Evolutionary conservation across 192 early-diverging fungal genomes (phyloP).

Genomic region (Powellomyces hirtus): DNA sequence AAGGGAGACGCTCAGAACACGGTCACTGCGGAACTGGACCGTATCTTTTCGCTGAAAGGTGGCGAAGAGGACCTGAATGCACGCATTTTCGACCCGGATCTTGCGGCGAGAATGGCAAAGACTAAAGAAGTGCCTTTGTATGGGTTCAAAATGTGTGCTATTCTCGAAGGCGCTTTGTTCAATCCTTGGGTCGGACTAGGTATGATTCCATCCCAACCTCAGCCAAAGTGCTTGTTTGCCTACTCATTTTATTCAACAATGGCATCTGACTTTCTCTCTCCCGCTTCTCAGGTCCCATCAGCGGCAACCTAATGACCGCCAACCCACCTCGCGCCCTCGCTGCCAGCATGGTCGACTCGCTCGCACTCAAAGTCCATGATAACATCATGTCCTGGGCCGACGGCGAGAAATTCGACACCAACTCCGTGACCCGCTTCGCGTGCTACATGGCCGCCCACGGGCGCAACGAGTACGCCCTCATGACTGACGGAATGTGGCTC

Average conservation of each 20-base stretch:
- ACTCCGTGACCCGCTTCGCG: conserved; percentile 16
- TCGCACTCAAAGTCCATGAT: conserved; percentile 25
- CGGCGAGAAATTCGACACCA: conserved; percentile 10
- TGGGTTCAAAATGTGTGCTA: conserved; percentile 25
- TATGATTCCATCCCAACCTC: neutral
- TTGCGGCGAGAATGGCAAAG: neutral
- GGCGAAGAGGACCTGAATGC: neutral
- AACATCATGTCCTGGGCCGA: conserved; percentile 28
- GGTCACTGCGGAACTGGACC: conserved; percentile 7
- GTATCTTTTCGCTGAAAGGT: conserved; percentile 7
- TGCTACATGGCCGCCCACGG: conserved; percentile 32
- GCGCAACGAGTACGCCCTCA: conserved; percentile 23
- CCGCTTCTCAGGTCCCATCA: neutral
- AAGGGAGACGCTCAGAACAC: conserved; percentile 5
- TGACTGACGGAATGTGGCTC: conserved; percentile 15
- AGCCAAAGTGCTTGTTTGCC: neutral
- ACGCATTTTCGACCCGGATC: conserved; percentile 20
- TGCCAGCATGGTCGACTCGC: conserved; percentile 21
- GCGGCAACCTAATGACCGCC: conserved; percentile 21
- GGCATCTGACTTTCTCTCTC: neutral
- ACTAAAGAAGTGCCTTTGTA: conserved; percentile 10
- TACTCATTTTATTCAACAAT: neutral
- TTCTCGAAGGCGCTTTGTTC: conserved; percentile 17
- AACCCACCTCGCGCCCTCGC: conserved; percentile 18
- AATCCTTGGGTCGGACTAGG: conserved; percentile 20